phyloP scores from a whole-genome alignment of 768 basidiomycete genomes.

The Chalciporus piperatus region DNA sequence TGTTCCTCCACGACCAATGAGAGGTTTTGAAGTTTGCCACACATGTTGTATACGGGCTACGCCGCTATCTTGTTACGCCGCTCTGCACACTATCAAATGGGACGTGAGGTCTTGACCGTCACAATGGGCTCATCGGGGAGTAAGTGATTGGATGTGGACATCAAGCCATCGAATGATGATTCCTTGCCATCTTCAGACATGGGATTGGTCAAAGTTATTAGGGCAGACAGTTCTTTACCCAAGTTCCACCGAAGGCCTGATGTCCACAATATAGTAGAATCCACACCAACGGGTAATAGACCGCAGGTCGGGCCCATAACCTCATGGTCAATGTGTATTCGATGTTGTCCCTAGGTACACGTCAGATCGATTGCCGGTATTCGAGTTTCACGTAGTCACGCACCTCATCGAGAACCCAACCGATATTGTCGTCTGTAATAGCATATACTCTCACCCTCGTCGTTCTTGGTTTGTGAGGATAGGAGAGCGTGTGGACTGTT shows the following conservation, averaged over 20 bases:
- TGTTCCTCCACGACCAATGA: too few relatives aligned
- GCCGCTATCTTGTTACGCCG: constrained; percentile 39
- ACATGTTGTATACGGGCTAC: too few relatives aligned
- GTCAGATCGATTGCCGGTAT: neutral
- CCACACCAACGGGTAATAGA: constrained; percentile 87
- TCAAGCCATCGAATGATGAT: constrained; percentile 79
- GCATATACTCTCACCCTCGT: constrained; percentile 60
- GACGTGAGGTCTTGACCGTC: constrained; percentile 70
- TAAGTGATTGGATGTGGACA: constrained; percentile 95
- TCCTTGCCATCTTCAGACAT: constrained; percentile 45
- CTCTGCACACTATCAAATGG: constrained; percentile 91
- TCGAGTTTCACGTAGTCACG: constrained; percentile 14
- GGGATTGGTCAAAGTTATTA: constrained; percentile 1
- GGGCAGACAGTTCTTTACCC: constrained; percentile 37
- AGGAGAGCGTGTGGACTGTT: constrained; percentile 85
- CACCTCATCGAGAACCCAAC: constrained; percentile 84
- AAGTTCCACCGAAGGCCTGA: constrained; percentile 88
- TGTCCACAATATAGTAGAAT: constrained; percentile 74
- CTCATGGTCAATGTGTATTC: constrained; percentile 68
- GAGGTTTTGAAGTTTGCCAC: too few relatives aligned
- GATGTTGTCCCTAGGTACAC: constrained; percentile 70
- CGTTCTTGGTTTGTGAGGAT: constrained; percentile 76
- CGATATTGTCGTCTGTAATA: constrained; percentile 87
- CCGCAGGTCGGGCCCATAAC: constrained; percentile 88
- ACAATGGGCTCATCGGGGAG: constrained; percentile 62